These are phyloP conservation scores for Aspergillus cavernicola DNA, from an alignment of 495 filamentous ascomycete species.

Conservation along the genomic window DNA sequence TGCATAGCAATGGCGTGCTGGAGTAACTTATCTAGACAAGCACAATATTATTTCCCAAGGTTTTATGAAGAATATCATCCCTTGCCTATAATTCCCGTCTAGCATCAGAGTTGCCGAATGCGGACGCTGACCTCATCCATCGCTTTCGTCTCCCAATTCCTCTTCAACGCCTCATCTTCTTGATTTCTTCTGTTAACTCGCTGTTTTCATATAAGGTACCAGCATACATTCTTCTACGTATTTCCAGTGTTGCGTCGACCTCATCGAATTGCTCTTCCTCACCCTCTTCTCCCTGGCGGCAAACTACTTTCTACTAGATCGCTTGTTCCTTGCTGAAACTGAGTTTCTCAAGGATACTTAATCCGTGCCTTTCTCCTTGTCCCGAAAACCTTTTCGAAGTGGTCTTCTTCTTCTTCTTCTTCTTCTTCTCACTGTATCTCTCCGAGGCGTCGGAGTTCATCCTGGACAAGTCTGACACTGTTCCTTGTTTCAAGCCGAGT, in stretches of 20 bases:
- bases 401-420: background rate
- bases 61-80: background rate
- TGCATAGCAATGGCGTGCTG: slow-evolving; percentile 13
- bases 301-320: slow-evolving; percentile 5
- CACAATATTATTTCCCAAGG: no score
- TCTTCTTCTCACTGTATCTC: background rate
- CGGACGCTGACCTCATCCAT: background rate
- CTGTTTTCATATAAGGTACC: background rate
- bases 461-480: background rate
- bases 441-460: background rate
- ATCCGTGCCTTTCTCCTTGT: slow-evolving; percentile 1
- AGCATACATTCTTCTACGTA: background rate
- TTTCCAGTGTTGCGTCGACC: background rate
- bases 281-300: background rate
- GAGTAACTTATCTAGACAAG: slow-evolving; percentile 5
- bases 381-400: no score
- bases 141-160: slow-evolving; percentile 2
- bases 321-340: background rate
- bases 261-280: background rate
- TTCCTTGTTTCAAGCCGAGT: slow-evolving; percentile 8
- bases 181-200: background rate
- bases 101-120: background rate
- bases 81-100: background rate
- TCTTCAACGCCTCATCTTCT: background rate
- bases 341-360: slow-evolving; percentile 1